Base-by-base conservation (phyloP, 2,329 filamentous ascomycete species). In the Aspergillus ochraceus region DNA sequence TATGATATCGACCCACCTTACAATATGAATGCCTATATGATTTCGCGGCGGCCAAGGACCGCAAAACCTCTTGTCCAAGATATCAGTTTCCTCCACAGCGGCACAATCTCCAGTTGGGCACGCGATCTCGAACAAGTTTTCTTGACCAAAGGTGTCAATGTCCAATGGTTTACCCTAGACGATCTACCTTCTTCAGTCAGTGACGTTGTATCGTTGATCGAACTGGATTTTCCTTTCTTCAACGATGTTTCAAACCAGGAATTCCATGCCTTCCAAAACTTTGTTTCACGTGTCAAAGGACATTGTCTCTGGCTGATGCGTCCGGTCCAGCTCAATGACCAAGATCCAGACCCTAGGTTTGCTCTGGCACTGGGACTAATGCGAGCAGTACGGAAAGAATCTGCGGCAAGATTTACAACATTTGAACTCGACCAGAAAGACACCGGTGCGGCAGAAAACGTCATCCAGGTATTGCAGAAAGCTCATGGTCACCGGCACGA, bases 201-300 rank as follows among this genome's bases (percentile, higher is more conserved):
- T 8, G 42, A 55, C 20, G 39, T 64, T 8, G 59, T 67, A n/a
- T 63, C 60, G 9, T 30, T 67, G 2, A 29, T 66, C 5, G 65
- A 66, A 32, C 19, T 59, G 3, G 55, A 62, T 1, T 54, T 52
- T 1, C 64, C 65, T 0, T 66, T 62, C 14, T 54, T 67, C 3
- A 42, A 57, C 36, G 17, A 59, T 2, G 30, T 64, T 20, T 39
- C 46, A 2, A 39, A 54, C 3, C 19, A 36, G 1, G 39, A 55
- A 17, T 65, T 57, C 36, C 14, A 52, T 0, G 14, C 12, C 11
- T 57, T 65, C 11, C 20, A 46, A 14, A 14, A 19, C 4, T 52
- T 26, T n/a, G 26, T 52, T 24, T 24, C 51, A 11, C 17, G 24
- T 11, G 14, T 57, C 10, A 39, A 46, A 14, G 22, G 45, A 17